Evolutionary conservation across 306 rosid genomes (phyloP).

Genomic region (Inga leiocalycina): DNA sequence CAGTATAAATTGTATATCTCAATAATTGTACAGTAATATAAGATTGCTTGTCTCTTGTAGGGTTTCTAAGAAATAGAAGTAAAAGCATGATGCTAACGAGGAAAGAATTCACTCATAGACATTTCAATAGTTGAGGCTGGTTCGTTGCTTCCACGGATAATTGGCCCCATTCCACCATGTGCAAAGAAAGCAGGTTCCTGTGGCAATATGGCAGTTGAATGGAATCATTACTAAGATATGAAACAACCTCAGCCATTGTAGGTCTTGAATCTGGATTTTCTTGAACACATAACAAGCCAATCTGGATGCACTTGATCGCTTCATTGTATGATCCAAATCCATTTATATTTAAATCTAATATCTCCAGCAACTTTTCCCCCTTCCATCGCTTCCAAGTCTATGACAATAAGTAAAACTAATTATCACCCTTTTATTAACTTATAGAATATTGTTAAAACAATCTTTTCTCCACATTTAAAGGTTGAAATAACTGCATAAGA

Average conservation of each 20-base stretch:
- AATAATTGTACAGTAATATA: no score
- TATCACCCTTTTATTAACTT: neutral
- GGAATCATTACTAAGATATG: conserved; percentile 18
- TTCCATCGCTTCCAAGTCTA: conserved; percentile 47
- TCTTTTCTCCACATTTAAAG: neutral
- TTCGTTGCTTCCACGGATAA: no score
- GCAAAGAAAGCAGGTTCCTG: conserved; percentile 34
- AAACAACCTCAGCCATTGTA: conserved; percentile 33
- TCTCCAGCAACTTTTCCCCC: conserved; percentile 25
- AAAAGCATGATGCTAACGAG: neutral
- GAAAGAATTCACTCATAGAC: neutral
- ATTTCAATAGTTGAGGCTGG: no score
- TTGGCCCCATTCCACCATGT: neutral
- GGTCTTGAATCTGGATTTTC: conserved; percentile 41
- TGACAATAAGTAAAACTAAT: neutral
- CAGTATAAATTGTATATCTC: no score
- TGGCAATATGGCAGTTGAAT: conserved; percentile 32
- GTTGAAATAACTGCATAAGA: neutral
- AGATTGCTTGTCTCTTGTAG: neutral
- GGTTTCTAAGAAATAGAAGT: neutral
- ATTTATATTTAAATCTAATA: conserved; percentile 40
- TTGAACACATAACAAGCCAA: conserved; percentile 49
- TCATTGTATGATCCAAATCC: conserved; percentile 26
- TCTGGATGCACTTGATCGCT: conserved; percentile 45
- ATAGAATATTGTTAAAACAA: neutral